Conservation (phyloP, 148 eudicot genomes). For the Polygonum maritimum region DNA sequence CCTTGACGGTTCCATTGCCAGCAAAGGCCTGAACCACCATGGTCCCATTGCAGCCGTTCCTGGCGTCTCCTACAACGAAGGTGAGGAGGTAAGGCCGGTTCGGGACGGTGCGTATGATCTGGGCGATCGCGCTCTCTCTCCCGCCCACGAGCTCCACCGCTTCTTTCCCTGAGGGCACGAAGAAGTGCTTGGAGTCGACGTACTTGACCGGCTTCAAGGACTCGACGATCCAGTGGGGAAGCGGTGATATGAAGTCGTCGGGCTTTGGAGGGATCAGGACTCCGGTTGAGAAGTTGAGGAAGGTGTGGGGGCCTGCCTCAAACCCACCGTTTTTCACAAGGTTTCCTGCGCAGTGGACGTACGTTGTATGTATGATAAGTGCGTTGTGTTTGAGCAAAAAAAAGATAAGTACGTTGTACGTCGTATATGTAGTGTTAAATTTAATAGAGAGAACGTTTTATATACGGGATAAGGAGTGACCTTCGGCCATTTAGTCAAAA, state of each 20-base stretch:
- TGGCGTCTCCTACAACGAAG: background rate
- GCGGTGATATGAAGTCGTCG: constrained; percentile 41
- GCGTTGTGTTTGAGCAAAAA: too few species aligned
- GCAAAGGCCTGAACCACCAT: background rate
- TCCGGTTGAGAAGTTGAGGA: constrained; percentile 60
- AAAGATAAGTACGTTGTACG: too few species aligned
- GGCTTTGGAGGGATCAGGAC: constrained; percentile 56
- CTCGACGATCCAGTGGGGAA: constrained; percentile 66
- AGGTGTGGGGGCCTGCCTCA: constrained; percentile 58
- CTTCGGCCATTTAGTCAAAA: too few species aligned
- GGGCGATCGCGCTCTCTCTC: constrained; percentile 65
- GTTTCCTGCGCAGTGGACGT: constrained; percentile 26
- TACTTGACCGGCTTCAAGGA: constrained; percentile 67
- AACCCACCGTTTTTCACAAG: constrained; percentile 71
- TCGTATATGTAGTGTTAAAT: too few species aligned
- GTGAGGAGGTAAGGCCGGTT: background rate
- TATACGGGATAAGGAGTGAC: too few species aligned
- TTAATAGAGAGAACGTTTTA: too few species aligned
- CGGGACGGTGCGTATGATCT: constrained; percentile 7
- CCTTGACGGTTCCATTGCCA: background rate
- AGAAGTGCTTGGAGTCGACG: constrained; percentile 57
- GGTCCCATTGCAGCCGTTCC: background rate
- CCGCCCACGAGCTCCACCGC: constrained; percentile 62
- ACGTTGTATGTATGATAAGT: too few species aligned
- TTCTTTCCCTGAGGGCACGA: constrained; percentile 43